Evolutionary conservation across 2,329 filamentous ascomycete genomes (phyloP).

Genomic region (Colletotrichum lentis): DNA sequence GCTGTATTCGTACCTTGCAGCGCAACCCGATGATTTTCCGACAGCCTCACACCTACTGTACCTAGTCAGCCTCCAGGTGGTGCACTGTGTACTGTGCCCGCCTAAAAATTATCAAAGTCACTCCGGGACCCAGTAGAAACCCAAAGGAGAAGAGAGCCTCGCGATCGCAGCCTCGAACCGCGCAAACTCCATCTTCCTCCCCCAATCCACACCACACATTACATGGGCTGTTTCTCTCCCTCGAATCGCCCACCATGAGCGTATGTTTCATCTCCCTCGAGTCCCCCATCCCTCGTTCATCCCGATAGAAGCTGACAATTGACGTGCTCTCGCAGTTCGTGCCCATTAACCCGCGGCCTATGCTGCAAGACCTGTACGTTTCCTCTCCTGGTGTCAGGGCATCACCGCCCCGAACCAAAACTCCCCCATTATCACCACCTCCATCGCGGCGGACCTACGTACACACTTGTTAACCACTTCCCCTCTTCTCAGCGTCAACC

Average conservation of each 20-base stretch:
- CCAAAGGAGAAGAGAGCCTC: slow-evolving; percentile 24
- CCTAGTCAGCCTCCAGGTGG: slow-evolving; percentile 3
- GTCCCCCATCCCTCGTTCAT: background rate
- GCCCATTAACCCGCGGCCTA: slow-evolving; percentile 94
- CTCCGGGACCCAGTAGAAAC: background rate
- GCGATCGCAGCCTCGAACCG: slow-evolving; percentile 34
- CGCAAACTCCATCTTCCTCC: slow-evolving; percentile 32
- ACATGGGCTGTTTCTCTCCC: slow-evolving; percentile 36
- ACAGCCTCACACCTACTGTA: slow-evolving; percentile 26
- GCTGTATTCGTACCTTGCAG: slow-evolving; percentile 12
- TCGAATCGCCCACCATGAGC: slow-evolving; percentile 47
- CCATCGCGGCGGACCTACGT: background rate
- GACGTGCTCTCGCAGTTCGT: slow-evolving; percentile 68
- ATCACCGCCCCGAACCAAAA: background rate
- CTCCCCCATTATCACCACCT: background rate
- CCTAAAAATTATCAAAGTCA: slow-evolving; percentile 29
- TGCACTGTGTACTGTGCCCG: slow-evolving; percentile 15
- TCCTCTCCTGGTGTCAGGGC: too few species aligned
- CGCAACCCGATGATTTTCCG: slow-evolving; percentile 36
- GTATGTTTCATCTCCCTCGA: slow-evolving; percentile 39
- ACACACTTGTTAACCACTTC: slow-evolving; percentile 19
- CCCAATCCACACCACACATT: slow-evolving; percentile 29
- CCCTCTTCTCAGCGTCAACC: slow-evolving; percentile 72
- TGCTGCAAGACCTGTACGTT: slow-evolving; percentile 89
- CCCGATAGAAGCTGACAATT: background rate